Percentiles rank a stretch among this genome's conserved stretches.
Conservation (phyloP, 1,284 basidiomycete genomes). For the Papiliotrema nemorosa region DNA sequence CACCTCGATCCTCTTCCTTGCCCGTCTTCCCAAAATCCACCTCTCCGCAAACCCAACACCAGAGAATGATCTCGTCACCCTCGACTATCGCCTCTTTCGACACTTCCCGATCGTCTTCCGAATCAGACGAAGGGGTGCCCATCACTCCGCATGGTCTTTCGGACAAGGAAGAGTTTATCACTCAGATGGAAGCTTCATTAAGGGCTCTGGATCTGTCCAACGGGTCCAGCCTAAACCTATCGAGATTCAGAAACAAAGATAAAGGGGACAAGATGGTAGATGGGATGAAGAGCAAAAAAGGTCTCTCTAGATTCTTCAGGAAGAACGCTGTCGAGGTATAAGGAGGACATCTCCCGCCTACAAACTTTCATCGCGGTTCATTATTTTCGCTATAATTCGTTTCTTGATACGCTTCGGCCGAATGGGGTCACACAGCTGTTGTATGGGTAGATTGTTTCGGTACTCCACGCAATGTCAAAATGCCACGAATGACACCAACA, state of each 20-base stretch:
- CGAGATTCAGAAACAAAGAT: too few species aligned
- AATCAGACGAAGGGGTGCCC: background rate
- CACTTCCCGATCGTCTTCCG: too few species aligned
- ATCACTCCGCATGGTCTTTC: background rate
- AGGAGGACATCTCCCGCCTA: background rate
- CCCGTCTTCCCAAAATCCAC: background rate
- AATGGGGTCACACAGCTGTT: background rate
- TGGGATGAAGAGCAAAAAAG: slow-evolving; percentile 1
- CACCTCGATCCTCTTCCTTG: slow-evolving; percentile 3
- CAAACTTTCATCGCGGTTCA: too few species aligned
- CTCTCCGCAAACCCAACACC: too few species aligned
- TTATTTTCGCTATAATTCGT: background rate
- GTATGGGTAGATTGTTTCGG: too few species aligned
- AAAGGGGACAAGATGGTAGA: background rate
- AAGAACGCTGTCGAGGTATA: slow-evolving; percentile 6
- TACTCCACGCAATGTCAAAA: too few species aligned
- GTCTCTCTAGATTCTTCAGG: slow-evolving; percentile 7
- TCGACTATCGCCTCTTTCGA: background rate
- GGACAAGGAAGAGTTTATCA: background rate
- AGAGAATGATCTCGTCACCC: background rate
- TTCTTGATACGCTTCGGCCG: background rate
- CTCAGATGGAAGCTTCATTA: background rate
- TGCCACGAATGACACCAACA: too few species aligned
- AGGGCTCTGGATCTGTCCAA: background rate
- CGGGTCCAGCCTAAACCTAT: background rate